A percentile compares a stretch with the other conserved stretches of the same genome.
These are phyloP conservation scores for Paraleonurus japonicus DNA, from an alignment of 257 asterid species.

Conservation along the genomic window DNA sequence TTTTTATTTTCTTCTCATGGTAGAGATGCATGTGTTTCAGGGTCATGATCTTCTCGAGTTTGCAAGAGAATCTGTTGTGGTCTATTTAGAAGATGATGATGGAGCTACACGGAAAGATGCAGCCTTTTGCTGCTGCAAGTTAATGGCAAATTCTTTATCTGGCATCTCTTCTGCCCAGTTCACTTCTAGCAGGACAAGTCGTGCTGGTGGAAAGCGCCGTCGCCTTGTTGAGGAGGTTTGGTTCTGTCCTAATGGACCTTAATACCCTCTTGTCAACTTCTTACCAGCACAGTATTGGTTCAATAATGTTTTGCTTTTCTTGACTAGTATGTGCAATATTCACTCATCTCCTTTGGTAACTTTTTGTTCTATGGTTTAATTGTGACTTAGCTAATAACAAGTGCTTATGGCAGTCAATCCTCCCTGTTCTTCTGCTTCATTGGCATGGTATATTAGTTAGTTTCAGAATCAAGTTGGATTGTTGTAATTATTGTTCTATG, in stretches of 20 bases:
- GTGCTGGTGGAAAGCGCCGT: conserved; percentile 88
- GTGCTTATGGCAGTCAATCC: neutral
- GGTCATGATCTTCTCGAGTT: conserved; percentile 97
- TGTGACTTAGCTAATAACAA: neutral
- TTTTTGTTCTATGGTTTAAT: neutral
- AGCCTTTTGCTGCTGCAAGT: conserved; percentile 94
- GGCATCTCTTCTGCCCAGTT: conserved; percentile 66
- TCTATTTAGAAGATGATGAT: conserved; percentile 90
- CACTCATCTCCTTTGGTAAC: neutral
- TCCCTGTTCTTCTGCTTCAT: neutral
- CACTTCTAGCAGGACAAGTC: conserved; percentile 72
- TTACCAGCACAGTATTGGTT: neutral
- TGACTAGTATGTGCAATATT: neutral
- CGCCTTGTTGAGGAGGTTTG: conserved; percentile 95
- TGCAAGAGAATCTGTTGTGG: conserved; percentile 90
- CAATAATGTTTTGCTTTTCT: neutral
- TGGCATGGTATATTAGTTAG: neutral
- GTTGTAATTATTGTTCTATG: neutral
- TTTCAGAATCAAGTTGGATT: neutral
- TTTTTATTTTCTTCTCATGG: neutral
- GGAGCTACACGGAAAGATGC: conserved; percentile 97
- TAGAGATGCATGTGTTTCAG: conserved; percentile 40
- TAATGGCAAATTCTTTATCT: conserved; percentile 83
- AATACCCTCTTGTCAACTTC: conserved; percentile 7
- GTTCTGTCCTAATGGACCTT: conserved; percentile 14